Evolutionary conservation across 768 basidiomycete genomes (phyloP).

Genomic region (Boletellus ananas): DNA sequence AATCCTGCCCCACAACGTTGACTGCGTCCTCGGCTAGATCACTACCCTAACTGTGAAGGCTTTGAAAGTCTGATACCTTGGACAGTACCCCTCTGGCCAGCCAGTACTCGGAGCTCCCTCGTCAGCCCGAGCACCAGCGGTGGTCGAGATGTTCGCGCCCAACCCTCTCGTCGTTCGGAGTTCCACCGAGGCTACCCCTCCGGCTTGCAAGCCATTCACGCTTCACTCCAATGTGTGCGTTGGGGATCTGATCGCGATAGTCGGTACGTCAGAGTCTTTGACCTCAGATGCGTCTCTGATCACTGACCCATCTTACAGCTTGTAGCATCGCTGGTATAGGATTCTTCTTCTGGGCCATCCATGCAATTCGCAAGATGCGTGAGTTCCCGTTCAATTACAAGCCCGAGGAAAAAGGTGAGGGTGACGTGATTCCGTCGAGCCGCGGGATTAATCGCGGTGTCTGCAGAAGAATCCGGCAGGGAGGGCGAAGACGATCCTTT

Average conservation of each 20-base stretch:
- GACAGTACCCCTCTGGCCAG: not conserved
- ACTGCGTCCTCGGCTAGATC: no score
- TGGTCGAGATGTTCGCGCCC: conserved; percentile 7
- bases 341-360: conserved; percentile 19
- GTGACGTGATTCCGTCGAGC: not conserved
- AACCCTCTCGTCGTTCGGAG: not conserved
- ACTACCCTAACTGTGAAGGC: not conserved
- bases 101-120: no score
- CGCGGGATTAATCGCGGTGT: not conserved
- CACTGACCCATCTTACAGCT: not conserved
- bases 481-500: conserved; percentile 2
- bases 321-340: conserved; percentile 19
- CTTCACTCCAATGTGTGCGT: conserved; percentile 15
- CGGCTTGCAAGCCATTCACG: conserved; percentile 10
- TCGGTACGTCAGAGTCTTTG: conserved; percentile 16
- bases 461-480: not conserved
- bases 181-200: not conserved
- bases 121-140: not conserved
- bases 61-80: not conserved
- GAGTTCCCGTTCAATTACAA: conserved; percentile 5
- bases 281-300: not conserved
- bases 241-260: conserved; percentile 21
- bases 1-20: no score
- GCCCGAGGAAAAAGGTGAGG: conserved; percentile 1
- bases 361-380: conserved; percentile 20